Base-by-base conservation (phyloP, 805 yeast genomes). In the Ogataea parapolymorpha region DNA sequence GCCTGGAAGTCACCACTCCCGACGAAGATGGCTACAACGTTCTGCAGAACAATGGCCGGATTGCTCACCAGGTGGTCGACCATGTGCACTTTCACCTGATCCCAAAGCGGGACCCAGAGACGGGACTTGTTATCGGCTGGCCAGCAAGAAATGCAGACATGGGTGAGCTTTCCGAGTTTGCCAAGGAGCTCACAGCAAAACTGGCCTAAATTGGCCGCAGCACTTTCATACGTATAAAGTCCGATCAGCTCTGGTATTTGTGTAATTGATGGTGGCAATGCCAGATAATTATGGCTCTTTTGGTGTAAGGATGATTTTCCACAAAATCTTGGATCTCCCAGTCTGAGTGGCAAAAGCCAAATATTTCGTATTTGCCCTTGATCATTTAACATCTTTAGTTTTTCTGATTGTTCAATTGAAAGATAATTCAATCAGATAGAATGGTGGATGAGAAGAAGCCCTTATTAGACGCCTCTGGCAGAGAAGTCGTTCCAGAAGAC, bases 21-120 rank as follows among this genome's bases (percentile, higher is more conserved):
- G 72, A 73, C 5, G 87, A 88, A 14, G 72, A 66, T 36, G 95
- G 95, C 32, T 91, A 91, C 74, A 91, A 91, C 60, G 62, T 91
- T 15, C 70, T 91, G 51, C 98, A 90, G 65, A 93, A 91, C 72
- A 93, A 91, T 54, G 98, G 98, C 36, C 69, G 86, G 60, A 81
- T 90, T 58, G 99, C 98, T 10, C 98, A 93, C 61, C 99, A 91
- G 69, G 83, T 75, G 41, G 98, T 93, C 42, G 93, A 85, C 53
- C 99, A 91, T 62, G 97, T 93, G 44, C 99, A 91, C 63, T 85
- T 93, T 76, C 99, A 91, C 63, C 78, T 91, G 63, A 91, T 91
- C 60, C 99, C 99, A 37, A 91, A 91, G 75, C 75, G 74, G 44
- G 82, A 80, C 54, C 68, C 64, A 2, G 73, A 74, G 29, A 71